phyloP scores from a whole-genome alignment of 257 asterid genomes.

The Solanum paucissectum region DNA sequence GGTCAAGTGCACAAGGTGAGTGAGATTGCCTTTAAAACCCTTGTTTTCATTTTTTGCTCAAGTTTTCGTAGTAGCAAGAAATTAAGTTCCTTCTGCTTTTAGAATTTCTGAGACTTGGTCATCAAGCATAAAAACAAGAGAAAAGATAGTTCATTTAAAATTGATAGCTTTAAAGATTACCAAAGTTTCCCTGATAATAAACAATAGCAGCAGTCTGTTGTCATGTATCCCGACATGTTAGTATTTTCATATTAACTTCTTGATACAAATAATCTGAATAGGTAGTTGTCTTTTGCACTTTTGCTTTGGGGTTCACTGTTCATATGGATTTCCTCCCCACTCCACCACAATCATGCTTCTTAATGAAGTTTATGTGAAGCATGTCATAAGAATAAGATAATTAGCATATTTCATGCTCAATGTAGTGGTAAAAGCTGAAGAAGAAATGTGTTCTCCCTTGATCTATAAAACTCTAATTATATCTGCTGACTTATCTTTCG shows the following conservation, averaged over 20 bases:
- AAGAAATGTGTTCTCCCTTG: neutral
- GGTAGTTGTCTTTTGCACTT: neutral
- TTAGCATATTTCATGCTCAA: neutral
- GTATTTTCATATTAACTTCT: neutral
- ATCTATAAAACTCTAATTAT: neutral
- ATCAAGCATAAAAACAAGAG: neutral
- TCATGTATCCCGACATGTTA: neutral
- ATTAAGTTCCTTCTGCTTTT: neutral
- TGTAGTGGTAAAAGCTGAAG: neutral
- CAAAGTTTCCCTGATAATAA: neutral
- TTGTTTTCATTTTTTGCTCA: neutral
- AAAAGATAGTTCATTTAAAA: neutral
- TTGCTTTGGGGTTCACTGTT: neutral
- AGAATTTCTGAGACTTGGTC: neutral
- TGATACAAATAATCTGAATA: neutral
- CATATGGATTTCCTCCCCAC: too few species aligned
- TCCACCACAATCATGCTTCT: neutral
- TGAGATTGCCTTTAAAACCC: neutral
- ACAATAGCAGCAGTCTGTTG: neutral
- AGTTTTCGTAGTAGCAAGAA: neutral
- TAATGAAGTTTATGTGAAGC: neutral
- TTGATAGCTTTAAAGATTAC: neutral
- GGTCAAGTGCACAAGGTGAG: neutral
- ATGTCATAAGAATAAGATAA: neutral
- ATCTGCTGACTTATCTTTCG: neutral